These are phyloP conservation scores for Paecilomyces fulvus DNA, from an alignment of 2,329 filamentous ascomycete genomes.

Conservation along the genomic window DNA sequence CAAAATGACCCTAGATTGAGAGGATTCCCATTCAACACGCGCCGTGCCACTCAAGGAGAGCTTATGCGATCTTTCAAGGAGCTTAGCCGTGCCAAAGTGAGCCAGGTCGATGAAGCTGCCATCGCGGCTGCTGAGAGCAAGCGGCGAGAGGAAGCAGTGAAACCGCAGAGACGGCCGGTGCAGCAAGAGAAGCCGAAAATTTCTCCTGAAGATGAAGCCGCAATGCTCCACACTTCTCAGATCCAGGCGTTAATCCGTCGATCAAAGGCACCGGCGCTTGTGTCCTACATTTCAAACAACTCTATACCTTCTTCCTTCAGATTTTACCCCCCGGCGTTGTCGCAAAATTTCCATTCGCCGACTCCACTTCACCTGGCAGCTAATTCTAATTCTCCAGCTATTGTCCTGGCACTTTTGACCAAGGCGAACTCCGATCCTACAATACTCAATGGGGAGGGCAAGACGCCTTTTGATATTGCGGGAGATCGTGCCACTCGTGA, in stretches of 20 bases:
- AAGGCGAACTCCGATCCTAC: constrained; percentile 71
- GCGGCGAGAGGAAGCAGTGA: constrained; percentile 32
- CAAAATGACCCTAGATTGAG: constrained; percentile 72
- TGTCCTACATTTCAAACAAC: constrained; percentile 77
- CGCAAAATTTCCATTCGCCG: constrained; percentile 68
- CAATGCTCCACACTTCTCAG: constrained; percentile 76
- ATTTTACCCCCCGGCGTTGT: constrained; percentile 60
- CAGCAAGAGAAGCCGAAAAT: constrained; percentile 49
- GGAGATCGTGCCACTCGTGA: constrained; percentile 81
- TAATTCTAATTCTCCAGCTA: constrained; percentile 65
- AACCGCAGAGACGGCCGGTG: constrained; percentile 20
- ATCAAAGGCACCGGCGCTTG: constrained; percentile 77
- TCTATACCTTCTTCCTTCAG: constrained; percentile 60
- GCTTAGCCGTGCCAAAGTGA: constrained; percentile 80
- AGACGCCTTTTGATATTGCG: constrained; percentile 75
- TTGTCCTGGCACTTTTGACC: constrained; percentile 68
- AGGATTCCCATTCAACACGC: constrained; percentile 87
- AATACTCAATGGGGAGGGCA: constrained; percentile 62
- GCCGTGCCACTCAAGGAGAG: constrained; percentile 85
- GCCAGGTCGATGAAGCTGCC: constrained; percentile 62
- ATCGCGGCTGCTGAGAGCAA: constrained; percentile 44
- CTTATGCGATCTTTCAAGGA: constrained; percentile 93
- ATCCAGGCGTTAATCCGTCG: constrained; percentile 80
- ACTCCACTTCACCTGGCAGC: constrained; percentile 82
- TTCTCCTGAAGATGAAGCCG: constrained; percentile 75